Conservation (phyloP, 2,329 filamentous ascomycete species). For the Cladobotryum mycophilum region DNA sequence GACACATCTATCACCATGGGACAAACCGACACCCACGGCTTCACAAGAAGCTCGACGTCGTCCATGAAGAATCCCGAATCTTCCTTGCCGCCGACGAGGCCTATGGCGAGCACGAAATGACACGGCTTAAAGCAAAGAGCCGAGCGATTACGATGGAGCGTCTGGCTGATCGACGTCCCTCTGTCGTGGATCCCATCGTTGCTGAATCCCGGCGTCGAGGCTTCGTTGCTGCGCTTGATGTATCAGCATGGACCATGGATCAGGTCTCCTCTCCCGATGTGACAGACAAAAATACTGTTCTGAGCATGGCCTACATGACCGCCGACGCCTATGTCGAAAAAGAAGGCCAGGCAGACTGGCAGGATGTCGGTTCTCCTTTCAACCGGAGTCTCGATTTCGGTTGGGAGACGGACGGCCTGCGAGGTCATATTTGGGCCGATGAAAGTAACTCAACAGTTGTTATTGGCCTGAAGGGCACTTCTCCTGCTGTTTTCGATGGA, state of each 20-base stretch:
- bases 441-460: slow-evolving; percentile 79
- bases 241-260: slow-evolving; percentile 77
- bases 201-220: slow-evolving; percentile 64
- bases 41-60: slow-evolving; percentile 69
- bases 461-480: slow-evolving; percentile 89
- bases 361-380: slow-evolving; percentile 70
- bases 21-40: slow-evolving; percentile 70
- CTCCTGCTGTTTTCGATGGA: slow-evolving; percentile 88
- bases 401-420: slow-evolving; percentile 82
- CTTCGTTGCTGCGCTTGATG: slow-evolving; percentile 59
- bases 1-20: slow-evolving; percentile 91
- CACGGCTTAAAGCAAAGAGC: slow-evolving; percentile 56
- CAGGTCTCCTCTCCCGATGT: slow-evolving; percentile 73
- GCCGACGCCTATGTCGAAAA: slow-evolving; percentile 80
- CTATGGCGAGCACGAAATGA: slow-evolving; percentile 43
- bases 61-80: slow-evolving; percentile 45
- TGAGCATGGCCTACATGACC: slow-evolving; percentile 82
- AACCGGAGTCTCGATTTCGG: slow-evolving; percentile 88
- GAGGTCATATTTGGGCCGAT: slow-evolving; percentile 89
- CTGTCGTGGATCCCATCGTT: slow-evolving; percentile 72
- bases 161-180: slow-evolving; percentile 69
- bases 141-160: slow-evolving; percentile 67
- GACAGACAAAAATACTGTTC: slow-evolving; percentile 75
- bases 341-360: slow-evolving; percentile 70
- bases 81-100: slow-evolving; percentile 58